Conservation (phyloP, 306 rosid species). For the Cotoneaster glaucophyllus region DNA sequence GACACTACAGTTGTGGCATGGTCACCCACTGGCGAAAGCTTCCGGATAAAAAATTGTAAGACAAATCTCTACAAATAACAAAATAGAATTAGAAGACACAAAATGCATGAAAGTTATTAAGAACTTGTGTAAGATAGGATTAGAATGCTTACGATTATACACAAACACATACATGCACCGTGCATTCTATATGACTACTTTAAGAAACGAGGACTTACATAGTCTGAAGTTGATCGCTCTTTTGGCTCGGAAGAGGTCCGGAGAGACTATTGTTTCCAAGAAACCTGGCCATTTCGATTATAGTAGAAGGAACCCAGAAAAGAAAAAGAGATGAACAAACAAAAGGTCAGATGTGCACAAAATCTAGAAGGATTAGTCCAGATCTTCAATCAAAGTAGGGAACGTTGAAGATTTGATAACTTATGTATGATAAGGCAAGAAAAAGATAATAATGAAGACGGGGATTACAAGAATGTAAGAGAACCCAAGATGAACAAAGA, state of each 20-base stretch:
- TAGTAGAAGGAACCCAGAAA: not conserved
- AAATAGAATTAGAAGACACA: not conserved
- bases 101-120: not conserved
- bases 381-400: not conserved
- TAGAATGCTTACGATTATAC: not conserved
- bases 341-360: not conserved
- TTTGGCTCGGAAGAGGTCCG: constrained; percentile 19
- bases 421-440: not conserved
- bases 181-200: not conserved
- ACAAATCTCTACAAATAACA: constrained; percentile 17
- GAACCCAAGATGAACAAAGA: constrained; percentile 7
- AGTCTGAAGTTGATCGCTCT: not conserved
- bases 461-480: constrained; percentile 13
- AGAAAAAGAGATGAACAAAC: too few relatives aligned
- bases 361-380: not conserved
- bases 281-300: constrained; percentile 11
- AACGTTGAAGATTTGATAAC: not conserved
- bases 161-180: not conserved
- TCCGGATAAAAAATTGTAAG: constrained; percentile 21
- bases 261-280: constrained; percentile 31
- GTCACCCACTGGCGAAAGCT: constrained; percentile 16
- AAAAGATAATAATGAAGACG: not conserved
- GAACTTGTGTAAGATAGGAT: not conserved
- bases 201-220: constrained; percentile 12
- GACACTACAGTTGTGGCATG: constrained; percentile 10